Base-by-base conservation (phyloP, 1,284 basidiomycete species). In the Cerioporus squamosus region DNA sequence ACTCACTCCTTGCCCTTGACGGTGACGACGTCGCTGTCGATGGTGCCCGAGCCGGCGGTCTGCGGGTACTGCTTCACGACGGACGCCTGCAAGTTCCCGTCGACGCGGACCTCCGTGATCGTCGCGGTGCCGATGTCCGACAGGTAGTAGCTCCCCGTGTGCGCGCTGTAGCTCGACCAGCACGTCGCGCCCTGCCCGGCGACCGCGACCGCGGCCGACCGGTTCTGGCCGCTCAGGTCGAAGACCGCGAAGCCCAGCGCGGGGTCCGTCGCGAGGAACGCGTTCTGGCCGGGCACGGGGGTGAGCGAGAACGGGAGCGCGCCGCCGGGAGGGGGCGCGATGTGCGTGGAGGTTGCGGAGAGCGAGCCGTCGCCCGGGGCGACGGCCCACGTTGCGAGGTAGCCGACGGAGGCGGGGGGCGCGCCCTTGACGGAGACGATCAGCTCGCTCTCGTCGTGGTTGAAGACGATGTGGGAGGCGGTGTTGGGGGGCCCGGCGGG, bases 141-240 rank as follows among this genome's bases (percentile, higher is more conserved):
- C 23, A 83, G 64, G 68, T 79, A 83, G 70, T 79, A 81, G 70
- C 77, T 81, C 12, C 78, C 78, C 1, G 79, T 81, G 69, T 76
- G 72, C 43, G 66, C 65, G 67, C 77, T 79, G 70, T 77, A 80
- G 55, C 71, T 72, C 20, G 76, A 76, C 81, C 81, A 83, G 72
- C 81, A 82, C n/a, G 75, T 79, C 33, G 79, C 81, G 17, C 53
- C 61, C 69, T 82, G 80, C 17, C 77, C 78, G 10, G 67, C 63
- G 50, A 82, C 77, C 17, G 71, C 55, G 7, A 75, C 67, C 17
- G 70, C 73, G 22, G 74, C 72, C 15, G 72, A 75, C 50, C 65
- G 68, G 71, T 18, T 65, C 49, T 46, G 51, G 47, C 57, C 54
- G 47, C 56, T 61, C 48, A 82, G 67, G 66, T 81, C 77, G 61